These are phyloP conservation scores for Vanderwaltozyma polyspora DNA, from an alignment of 805 yeast genomes.

Conservation along the genomic window DNA sequence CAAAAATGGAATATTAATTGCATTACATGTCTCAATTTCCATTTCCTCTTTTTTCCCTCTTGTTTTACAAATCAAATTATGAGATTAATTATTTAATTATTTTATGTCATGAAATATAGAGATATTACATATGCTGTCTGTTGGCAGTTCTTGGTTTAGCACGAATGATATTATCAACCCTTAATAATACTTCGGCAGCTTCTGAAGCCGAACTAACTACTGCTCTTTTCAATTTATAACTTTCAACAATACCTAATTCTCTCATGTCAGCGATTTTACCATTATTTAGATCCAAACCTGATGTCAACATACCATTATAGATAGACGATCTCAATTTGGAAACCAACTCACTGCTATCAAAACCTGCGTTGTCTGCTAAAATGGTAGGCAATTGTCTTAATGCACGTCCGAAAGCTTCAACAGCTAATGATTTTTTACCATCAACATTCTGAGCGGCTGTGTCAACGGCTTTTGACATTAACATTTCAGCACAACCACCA, in stretches of 20 bases:
- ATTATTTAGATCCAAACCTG: constrained; percentile 78
- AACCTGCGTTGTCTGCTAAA: constrained; percentile 94
- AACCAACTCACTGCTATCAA: constrained; percentile 84
- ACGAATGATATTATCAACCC: constrained; percentile 93
- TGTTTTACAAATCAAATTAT: too few species aligned
- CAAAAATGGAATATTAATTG: too few species aligned
- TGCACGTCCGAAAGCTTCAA: constrained; percentile 90
- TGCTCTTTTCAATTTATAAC: constrained; percentile 82
- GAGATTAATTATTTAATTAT: too few species aligned
- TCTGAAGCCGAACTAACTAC: constrained; percentile 95
- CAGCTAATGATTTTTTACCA: constrained; percentile 89
- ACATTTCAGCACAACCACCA: constrained; percentile 92
- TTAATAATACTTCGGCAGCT: constrained; percentile 89
- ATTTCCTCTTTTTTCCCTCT: too few species aligned
- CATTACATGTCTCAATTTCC: too few species aligned
- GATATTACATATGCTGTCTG: constrained; percentile 38
- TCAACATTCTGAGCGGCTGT: constrained; percentile 82
- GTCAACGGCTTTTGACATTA: constrained; percentile 95
- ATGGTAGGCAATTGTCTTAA: constrained; percentile 91
- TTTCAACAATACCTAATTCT: constrained; percentile 84
- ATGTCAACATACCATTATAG: constrained; percentile 82
- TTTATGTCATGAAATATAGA: constrained; percentile 1
- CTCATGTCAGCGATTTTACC: constrained; percentile 92
- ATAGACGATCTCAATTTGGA: constrained; percentile 75
- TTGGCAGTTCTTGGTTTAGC: constrained; percentile 97